Conservation (phyloP, 495 filamentous ascomycete species). For the Penicillium waksmanii region DNA sequence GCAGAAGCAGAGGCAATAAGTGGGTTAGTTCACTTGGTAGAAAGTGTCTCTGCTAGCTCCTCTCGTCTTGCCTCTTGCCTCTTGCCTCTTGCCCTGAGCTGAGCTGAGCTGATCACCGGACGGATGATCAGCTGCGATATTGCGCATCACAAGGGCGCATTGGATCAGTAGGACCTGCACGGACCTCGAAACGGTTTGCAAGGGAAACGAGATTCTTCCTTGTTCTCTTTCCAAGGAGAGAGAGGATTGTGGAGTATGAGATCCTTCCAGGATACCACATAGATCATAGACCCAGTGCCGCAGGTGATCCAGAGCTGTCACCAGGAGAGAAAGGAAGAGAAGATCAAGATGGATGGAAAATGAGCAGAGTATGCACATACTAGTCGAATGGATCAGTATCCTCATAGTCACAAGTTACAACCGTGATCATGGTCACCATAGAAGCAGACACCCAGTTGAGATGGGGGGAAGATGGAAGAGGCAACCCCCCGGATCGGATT, state of each 20-base stretch:
- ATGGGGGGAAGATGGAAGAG: background rate
- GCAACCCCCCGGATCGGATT: conserved; percentile 6
- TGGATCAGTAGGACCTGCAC: conserved; percentile 22
- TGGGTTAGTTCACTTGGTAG: background rate
- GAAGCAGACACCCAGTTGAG: background rate
- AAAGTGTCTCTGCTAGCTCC: too few relatives aligned
- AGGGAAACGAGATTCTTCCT: conserved; percentile 1
- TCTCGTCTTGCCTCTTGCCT: background rate
- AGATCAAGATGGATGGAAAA: too few relatives aligned
- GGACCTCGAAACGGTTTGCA: conserved; percentile 18
- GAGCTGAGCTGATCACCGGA: conserved; percentile 16
- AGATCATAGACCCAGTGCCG: too few relatives aligned
- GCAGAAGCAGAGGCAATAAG: background rate
- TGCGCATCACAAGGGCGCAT: conserved; percentile 27
- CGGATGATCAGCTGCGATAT: conserved; percentile 27
- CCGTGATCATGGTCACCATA: background rate
- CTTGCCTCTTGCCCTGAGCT: background rate
- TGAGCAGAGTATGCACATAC: too few relatives aligned
- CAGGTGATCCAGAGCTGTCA: too few relatives aligned
- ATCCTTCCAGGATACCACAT: too few relatives aligned
- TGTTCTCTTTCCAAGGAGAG: background rate
- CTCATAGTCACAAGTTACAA: too few relatives aligned
- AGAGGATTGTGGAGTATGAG: too few relatives aligned
- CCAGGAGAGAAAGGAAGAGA: too few relatives aligned
- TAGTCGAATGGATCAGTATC: too few relatives aligned